phyloP scores from a whole-genome alignment of 495 filamentous ascomycete genomes.

The Platismatia glauca region DNA sequence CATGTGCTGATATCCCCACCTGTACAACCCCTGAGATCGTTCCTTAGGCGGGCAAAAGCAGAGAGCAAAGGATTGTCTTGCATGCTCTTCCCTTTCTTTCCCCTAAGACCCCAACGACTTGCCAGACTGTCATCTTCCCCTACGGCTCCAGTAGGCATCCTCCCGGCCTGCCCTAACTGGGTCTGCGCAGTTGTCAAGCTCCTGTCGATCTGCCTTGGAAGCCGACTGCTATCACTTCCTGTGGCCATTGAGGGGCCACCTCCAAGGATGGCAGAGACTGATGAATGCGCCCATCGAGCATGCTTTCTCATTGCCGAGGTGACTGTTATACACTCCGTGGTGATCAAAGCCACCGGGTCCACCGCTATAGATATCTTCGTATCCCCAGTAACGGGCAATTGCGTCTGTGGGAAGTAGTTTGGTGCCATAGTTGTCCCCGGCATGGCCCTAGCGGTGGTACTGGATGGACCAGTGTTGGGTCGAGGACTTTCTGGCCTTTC shows the following conservation, averaged over 20 bases:
- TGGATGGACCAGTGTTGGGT: background rate
- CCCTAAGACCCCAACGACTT: slow-evolving; percentile 79
- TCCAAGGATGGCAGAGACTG: slow-evolving; percentile 90
- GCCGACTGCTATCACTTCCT: slow-evolving; percentile 12
- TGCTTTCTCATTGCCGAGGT: slow-evolving; percentile 98
- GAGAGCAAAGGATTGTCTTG: slow-evolving; percentile 97
- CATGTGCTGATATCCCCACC: slow-evolving; percentile 34
- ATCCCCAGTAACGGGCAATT: background rate
- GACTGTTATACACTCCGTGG: slow-evolving; percentile 97
- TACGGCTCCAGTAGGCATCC: slow-evolving; percentile 11
- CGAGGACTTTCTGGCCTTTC: background rate
- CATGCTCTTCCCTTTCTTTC: slow-evolving; percentile 96
- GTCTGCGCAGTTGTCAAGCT: background rate
- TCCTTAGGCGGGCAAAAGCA: slow-evolving; percentile 82
- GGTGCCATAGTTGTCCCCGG: slow-evolving; percentile 6
- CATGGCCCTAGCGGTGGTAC: background rate
- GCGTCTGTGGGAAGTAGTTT: slow-evolving; percentile 2
- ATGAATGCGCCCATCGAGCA: slow-evolving; percentile 91
- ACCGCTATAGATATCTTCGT: slow-evolving; percentile 62
- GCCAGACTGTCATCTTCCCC: slow-evolving; percentile 48
- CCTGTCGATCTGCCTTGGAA: slow-evolving; percentile 6
- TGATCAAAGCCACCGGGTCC: slow-evolving; percentile 88
- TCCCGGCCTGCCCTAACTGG: slow-evolving; percentile 1
- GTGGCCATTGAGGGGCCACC: slow-evolving; percentile 44
- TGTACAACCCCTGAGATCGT: slow-evolving; percentile 84